Conservation (phyloP, 2,329 filamentous ascomycete species). For the Myriosclerotinia curreyana region DNA sequence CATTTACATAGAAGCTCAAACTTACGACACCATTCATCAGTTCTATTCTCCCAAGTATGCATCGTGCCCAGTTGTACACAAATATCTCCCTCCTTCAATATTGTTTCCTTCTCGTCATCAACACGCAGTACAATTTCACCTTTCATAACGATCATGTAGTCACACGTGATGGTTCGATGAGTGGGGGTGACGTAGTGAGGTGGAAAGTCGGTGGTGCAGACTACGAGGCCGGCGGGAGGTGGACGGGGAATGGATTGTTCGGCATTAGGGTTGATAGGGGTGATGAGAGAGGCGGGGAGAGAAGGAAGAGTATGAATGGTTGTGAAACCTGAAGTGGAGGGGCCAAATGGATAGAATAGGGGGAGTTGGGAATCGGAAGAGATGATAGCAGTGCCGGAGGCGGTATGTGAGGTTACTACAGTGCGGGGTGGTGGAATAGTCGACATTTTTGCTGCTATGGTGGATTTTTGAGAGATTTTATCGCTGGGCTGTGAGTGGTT, state of each 20-base stretch:
- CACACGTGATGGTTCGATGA: slow-evolving; percentile 45
- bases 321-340: slow-evolving; percentile 37
- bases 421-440: slow-evolving; percentile 31
- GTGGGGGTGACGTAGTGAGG: slow-evolving; percentile 38
- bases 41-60: slow-evolving; percentile 19
- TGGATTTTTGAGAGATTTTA: no score
- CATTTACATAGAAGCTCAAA: background rate
- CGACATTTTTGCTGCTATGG: slow-evolving; percentile 4
- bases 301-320: slow-evolving; percentile 37
- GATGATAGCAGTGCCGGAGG: slow-evolving; percentile 40
- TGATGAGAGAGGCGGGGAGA: slow-evolving; percentile 39
- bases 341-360: slow-evolving; percentile 40
- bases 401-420: slow-evolving; percentile 38
- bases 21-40: slow-evolving; percentile 6
- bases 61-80: slow-evolving; percentile 44
- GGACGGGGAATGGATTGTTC: slow-evolving; percentile 37
- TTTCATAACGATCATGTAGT: slow-evolving; percentile 43
- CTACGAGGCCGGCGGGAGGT: slow-evolving; percentile 41
- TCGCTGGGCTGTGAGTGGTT: background rate
- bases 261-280: background rate
- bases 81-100: slow-evolving; percentile 42
- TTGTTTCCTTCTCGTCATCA: slow-evolving; percentile 43
- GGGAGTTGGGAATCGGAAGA: slow-evolving; percentile 33
- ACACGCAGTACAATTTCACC: slow-evolving; percentile 44
- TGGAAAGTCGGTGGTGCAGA: slow-evolving; percentile 33